Evolutionary conservation across 2,329 filamentous ascomycete genomes (phyloP), one percentile per base, ranked within the genome.

Genomic region (Colletotrichum neosansevieriae): DNA sequence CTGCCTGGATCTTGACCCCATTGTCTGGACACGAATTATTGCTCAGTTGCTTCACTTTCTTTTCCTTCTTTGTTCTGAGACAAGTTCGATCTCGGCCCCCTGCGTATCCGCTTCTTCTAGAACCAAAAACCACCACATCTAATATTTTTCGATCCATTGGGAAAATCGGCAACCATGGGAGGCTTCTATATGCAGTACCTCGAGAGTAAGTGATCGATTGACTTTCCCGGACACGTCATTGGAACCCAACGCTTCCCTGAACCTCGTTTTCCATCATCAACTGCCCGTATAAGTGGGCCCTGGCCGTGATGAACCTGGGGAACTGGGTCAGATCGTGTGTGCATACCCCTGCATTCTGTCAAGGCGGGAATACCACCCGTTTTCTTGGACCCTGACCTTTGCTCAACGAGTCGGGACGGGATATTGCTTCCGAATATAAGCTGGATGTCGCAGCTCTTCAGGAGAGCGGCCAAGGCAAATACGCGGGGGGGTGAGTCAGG

Each of bases 181-280:
- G 88, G 88, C 72, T 91, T 90, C 76, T 91, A 91, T 76, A 91
- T 91, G 85, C 89, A 92, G 75, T 92, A 92, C 78, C 84, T 92
- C 72, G 88, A 91, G 78, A 92, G 90, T 92, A 90, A 88, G 90
- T 91, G 73, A 56, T 74, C 69, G 64, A 75, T 74, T 74, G 72
- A 64, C 56, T 60, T 59, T 34, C 40, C 45, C 49, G 56, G 65
- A 45, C 44, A 32, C 12, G 3, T 57, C 59, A 38, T 67, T 62
- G 64, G 17, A 70, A 50, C 67, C 66, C 67, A 67, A 70, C 56
- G 51, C 63, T 61, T 54, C 67, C 67, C 64, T 64, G 57, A 67
- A 56, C 62, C 54, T 68, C 45, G 53, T 64, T 2, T 51, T 24
- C 44, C 53, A 54, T 67, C 58, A 36, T 21, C 53, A 51, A 56